A percentile compares a stretch with the other conserved stretches of the same genome.
Evolutionary conservation across 768 basidiomycete genomes (phyloP).

Genomic region (Serendipita sp.): DNA sequence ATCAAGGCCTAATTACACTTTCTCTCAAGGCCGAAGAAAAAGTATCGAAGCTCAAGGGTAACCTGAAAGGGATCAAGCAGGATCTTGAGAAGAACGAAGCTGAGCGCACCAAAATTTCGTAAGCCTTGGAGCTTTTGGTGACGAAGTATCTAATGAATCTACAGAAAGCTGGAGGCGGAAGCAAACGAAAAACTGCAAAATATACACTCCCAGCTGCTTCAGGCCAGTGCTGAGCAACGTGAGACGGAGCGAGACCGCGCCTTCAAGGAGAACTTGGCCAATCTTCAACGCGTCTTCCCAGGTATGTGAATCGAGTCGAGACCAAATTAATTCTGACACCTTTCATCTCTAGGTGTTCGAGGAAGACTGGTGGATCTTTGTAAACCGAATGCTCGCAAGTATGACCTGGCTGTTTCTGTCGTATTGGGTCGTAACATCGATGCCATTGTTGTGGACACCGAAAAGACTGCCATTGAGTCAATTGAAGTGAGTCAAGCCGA

Average conservation of each 20-base stretch:
- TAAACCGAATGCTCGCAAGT: conserved; percentile 84
- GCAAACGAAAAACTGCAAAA: conserved; percentile 80
- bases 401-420: conserved; percentile 79
- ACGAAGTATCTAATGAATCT: background rate
- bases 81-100: conserved; percentile 75
- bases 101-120: conserved; percentile 69
- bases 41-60: conserved; percentile 35
- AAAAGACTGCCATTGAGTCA: conserved; percentile 93
- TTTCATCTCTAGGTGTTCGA: conserved; percentile 46
- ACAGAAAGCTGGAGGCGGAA: conserved; percentile 77
- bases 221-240: conserved; percentile 76
- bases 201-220: conserved; percentile 66
- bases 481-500: conserved; percentile 50
- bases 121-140: conserved; percentile 14
- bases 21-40: conserved; percentile 41
- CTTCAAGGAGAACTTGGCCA: conserved; percentile 72
- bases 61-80: conserved; percentile 49
- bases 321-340: background rate
- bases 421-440: conserved; percentile 90
- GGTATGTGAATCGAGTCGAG: conserved; percentile 26
- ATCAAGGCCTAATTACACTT: background rate
- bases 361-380: conserved; percentile 89
- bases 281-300: conserved; percentile 77
- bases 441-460: conserved; percentile 89
- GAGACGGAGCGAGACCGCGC: conserved; percentile 71